These are phyloP conservation scores for Candida glaebosa DNA, from an alignment of 805 yeast genomes.

Conservation along the genomic window DNA sequence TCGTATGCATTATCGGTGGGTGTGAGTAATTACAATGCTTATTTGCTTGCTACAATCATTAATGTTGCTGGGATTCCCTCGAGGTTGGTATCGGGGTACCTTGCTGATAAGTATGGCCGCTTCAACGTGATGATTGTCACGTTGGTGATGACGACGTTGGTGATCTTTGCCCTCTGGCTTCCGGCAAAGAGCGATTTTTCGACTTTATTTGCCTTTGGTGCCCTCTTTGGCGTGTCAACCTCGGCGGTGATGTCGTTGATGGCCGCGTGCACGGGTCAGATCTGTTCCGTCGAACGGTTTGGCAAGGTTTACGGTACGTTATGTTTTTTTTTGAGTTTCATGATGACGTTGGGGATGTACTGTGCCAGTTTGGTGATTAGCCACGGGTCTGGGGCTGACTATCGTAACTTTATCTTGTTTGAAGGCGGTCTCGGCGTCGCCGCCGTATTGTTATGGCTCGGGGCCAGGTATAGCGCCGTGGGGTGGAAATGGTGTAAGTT, in stretches of 20 bases:
- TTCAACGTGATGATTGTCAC: constrained; percentile 24
- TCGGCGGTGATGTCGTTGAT: constrained; percentile 55
- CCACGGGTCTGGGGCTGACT: constrained; percentile 24
- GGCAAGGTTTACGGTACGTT: constrained; percentile 56
- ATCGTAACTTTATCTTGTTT: constrained; percentile 42
- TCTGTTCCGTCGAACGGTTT: constrained; percentile 51
- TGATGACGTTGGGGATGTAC: constrained; percentile 27
- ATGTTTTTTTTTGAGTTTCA: constrained; percentile 34
- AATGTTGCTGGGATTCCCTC: constrained; percentile 28
- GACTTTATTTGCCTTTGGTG: constrained; percentile 43
- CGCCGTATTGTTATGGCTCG: constrained; percentile 37
- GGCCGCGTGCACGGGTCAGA: constrained; percentile 59
- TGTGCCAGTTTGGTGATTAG: constrained; percentile 25
- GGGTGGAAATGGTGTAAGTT: constrained; percentile 38
- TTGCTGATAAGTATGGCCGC: constrained; percentile 27
- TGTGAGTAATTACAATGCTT: constrained; percentile 15
- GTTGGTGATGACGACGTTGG: constrained; percentile 18
- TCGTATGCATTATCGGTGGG: constrained; percentile 26
- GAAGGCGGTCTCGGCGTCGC: constrained; percentile 38
- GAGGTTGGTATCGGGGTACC: constrained; percentile 21
- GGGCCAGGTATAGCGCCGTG: constrained; percentile 44
- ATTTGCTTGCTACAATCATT: constrained; percentile 23
- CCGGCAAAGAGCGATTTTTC: constrained; percentile 33
- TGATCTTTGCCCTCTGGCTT: constrained; percentile 22
- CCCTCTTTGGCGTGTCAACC: constrained; percentile 51